Base-by-base conservation (phyloP, 2,329 filamentous ascomycete genomes). In the Paecilomyces niveus region DNA sequence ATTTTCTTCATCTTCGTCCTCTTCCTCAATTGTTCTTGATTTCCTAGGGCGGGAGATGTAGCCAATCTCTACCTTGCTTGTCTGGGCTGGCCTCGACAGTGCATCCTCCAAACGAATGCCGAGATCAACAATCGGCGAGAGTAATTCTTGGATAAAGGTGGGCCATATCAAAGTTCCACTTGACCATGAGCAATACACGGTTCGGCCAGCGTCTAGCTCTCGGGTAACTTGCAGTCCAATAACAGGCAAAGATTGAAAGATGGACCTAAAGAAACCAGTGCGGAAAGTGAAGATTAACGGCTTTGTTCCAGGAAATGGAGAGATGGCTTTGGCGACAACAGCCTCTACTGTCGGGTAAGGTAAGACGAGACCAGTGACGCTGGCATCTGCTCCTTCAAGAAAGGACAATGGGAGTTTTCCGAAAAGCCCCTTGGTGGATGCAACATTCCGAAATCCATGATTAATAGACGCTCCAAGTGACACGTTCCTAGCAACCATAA, bases 101-200 rank as follows among this genome's bases (percentile, higher is more conserved):
- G 63, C 57, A 21, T 62, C 58, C 24, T 65, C 62, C 9, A 62
- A 49, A n/a, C 66, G 61, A 57, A 67, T 59, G 7, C 66, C 67
- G 22, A 72, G 57, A 22, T 59, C 59, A 50, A 62, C 58, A 55
- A 70, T 61, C 5, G 65, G 64, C 7, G 62, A 60, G 15, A 70
- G 61, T 7, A 73, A 45, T 7, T 60, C 56, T 33, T 63, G 63
- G 18, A 72, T 26, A 13, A 64, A 53, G 7, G 55, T 33, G 10
- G 75, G 74, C 74, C 74, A 77, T 1, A 53, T 26, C 24, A 72
- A 54, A n/a, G 65, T 59, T n/a, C 75, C 75, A 59, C 71, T 76
- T 3, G 69, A 68, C 73, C 72, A 76, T 22, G 69, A 67, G 49
- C 69, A 66, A 54, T 70, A 69, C 2, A 67, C 70, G 22, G 69